Conservation (phyloP, 2,329 filamentous ascomycete genomes). For the Pleomassaria siparia region DNA sequence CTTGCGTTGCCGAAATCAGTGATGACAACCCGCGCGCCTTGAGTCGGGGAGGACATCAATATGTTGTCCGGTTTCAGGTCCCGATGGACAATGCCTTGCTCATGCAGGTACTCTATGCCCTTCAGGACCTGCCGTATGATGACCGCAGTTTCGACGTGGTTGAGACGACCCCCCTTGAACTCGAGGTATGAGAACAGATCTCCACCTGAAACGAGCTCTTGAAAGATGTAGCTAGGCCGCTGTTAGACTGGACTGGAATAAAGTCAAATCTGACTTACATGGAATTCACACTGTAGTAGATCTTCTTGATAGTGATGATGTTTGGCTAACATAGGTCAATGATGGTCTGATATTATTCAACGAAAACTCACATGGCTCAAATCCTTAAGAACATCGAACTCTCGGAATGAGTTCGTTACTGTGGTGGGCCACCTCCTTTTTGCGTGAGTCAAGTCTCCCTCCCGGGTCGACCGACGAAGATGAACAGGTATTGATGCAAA, state of each 20-base stretch:
- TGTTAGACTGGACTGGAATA: neutral
- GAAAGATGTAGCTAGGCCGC: constrained; percentile 57
- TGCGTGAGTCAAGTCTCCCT: neutral
- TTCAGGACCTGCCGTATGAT: constrained; percentile 59
- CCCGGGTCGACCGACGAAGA: neutral
- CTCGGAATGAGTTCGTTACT: constrained; percentile 37
- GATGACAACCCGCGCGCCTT: constrained; percentile 56
- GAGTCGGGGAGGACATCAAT: constrained; percentile 57
- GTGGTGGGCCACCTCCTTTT: constrained; percentile 25
- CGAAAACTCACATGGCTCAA: constrained; percentile 52
- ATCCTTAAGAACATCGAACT: constrained; percentile 53
- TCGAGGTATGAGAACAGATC: constrained; percentile 63
- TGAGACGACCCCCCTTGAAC: constrained; percentile 49
- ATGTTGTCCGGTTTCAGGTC: constrained; percentile 67
- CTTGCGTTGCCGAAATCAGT: constrained; percentile 63
- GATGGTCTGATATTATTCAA: neutral
- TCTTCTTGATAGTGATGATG: constrained; percentile 59
- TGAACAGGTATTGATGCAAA: constrained; percentile 4
- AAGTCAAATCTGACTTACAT: constrained; percentile 43
- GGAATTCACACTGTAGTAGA: constrained; percentile 55
- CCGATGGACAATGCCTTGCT: constrained; percentile 58
- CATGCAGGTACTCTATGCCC: constrained; percentile 61
- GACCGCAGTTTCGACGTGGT: constrained; percentile 55
- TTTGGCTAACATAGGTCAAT: constrained; percentile 51
- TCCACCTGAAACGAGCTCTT: constrained; percentile 61